Percentiles rank a stretch among this genome's conserved stretches.
Evolutionary conservation across 176 grass and related monocot species (phyloP).

Genomic region (Phoenix dactylifera): DNA sequence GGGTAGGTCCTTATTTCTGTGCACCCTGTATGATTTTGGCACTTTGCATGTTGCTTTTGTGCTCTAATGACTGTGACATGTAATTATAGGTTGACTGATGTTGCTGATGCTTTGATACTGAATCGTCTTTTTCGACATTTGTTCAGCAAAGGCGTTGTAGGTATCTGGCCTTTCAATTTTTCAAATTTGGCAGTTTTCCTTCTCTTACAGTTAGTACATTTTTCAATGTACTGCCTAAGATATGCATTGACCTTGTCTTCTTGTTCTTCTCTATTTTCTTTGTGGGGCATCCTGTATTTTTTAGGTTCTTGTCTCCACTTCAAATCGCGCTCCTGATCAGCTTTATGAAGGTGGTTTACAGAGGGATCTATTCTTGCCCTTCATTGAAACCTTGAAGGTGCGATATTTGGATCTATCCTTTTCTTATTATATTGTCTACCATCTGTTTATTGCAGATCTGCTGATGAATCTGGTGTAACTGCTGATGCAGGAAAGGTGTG

Average conservation of each 20-base stretch:
- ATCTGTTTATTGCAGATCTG: background rate
- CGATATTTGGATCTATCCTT: constrained; percentile 9
- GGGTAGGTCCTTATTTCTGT: constrained; percentile 3
- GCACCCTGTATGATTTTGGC: background rate
- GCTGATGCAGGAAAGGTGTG: constrained; percentile 66
- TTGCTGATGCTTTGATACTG: constrained; percentile 90
- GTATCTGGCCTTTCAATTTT: constrained; percentile 27
- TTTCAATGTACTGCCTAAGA: constrained; percentile 6
- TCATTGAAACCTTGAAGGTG: constrained; percentile 88
- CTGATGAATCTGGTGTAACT: constrained; percentile 15
- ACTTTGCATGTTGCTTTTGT: background rate
- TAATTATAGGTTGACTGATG: constrained; percentile 81
- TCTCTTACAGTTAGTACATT: constrained; percentile 1
- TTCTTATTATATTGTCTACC: constrained; percentile 4
- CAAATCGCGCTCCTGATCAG: constrained; percentile 63
- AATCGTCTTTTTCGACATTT: constrained; percentile 81
- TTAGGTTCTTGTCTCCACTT: constrained; percentile 88
- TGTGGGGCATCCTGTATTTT: background rate
- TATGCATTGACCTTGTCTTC: constrained; percentile 1
- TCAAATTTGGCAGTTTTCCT: background rate
- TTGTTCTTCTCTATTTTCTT: constrained; percentile 19
- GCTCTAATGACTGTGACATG: background rate
- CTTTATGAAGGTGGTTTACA: constrained; percentile 50
- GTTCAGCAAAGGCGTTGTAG: constrained; percentile 86
- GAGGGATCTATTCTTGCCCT: constrained; percentile 60